phyloP scores from a whole-genome alignment of 2,329 filamentous ascomycete genomes.

The Fusarium scirpi region DNA sequence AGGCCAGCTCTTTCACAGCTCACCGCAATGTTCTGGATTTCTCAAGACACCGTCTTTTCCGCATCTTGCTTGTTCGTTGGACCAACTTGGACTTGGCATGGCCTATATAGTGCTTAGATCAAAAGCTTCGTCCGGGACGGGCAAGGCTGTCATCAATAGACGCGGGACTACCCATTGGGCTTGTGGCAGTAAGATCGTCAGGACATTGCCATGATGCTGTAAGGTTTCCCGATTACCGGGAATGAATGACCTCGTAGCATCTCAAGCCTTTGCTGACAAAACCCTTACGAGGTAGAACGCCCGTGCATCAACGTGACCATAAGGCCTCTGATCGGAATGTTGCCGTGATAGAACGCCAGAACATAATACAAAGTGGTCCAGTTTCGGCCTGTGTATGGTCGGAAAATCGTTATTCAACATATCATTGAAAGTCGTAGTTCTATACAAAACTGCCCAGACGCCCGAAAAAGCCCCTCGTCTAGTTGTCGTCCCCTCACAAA shows the following conservation, averaged over 20 bases:
- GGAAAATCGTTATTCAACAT: slow-evolving; percentile 17
- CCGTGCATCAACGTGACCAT: not conserved
- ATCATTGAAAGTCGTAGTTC: slow-evolving; percentile 34
- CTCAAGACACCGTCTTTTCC: slow-evolving; percentile 20
- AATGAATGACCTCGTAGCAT: slow-evolving; percentile 37
- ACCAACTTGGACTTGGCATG: slow-evolving; percentile 25
- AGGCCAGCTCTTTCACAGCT: slow-evolving; percentile 6
- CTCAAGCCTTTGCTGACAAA: slow-evolving; percentile 23
- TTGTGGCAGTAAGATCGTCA: slow-evolving; percentile 23
- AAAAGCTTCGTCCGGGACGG: slow-evolving; percentile 25
- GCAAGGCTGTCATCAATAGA: slow-evolving; percentile 25
- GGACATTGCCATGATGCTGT: slow-evolving; percentile 15
- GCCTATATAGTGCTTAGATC: slow-evolving; percentile 13
- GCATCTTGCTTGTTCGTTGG: slow-evolving; percentile 30
- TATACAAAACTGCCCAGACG: slow-evolving; percentile 38
- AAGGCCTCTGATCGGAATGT: slow-evolving; percentile 14
- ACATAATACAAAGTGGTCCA: slow-evolving; percentile 3
- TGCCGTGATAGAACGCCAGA: slow-evolving; percentile 3
- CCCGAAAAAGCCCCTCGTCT: slow-evolving; percentile 20
- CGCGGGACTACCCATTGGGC: slow-evolving; percentile 25
- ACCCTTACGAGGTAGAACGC: not conserved
- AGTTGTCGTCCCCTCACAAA: slow-evolving; percentile 1
- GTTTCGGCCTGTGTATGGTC: slow-evolving; percentile 22
- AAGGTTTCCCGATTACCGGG: slow-evolving; percentile 34
- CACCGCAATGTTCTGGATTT: slow-evolving; percentile 16